A percentile compares a stretch with the other conserved stretches of the same genome.
Evolutionary conservation across 345 rosid species (phyloP).

Genomic region (Cardamine occulta): DNA sequence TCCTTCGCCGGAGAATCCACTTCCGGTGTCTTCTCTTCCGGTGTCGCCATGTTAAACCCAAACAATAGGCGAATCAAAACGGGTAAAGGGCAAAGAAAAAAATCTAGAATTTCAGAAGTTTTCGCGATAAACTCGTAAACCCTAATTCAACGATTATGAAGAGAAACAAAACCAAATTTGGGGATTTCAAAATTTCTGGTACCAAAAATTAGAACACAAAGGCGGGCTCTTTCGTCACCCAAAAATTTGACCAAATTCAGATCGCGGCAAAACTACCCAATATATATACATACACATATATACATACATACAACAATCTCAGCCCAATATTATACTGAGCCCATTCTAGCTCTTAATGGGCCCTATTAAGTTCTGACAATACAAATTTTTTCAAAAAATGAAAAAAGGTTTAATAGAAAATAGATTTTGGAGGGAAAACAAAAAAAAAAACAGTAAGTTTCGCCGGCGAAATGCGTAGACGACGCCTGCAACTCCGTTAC

Average conservation of each 20-base stretch:
- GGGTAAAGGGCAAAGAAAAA: not conserved
- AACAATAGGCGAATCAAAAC: slow-evolving; percentile 8
- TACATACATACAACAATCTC: not conserved
- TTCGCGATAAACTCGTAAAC: slow-evolving; percentile 22
- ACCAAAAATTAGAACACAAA: slow-evolving; percentile 35
- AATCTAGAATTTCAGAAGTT: slow-evolving; percentile 39
- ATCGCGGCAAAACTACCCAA: slow-evolving; percentile 42
- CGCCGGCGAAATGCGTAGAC: slow-evolving; percentile 54
- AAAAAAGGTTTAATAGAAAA: not conserved
- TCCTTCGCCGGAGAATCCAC: slow-evolving; percentile 48
- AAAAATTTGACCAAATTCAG: slow-evolving; percentile 30
- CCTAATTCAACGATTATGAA: slow-evolving; percentile 37
- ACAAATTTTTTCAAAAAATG: not conserved
- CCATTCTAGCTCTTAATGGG: not conserved
- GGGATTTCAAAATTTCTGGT: slow-evolving; percentile 32
- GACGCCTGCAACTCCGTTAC: slow-evolving; percentile 57
- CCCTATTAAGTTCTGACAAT: not conserved
- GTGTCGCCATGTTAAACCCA: slow-evolving; percentile 59
- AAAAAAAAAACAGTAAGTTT: not conserved
- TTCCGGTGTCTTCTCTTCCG: slow-evolving; percentile 59
- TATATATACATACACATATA: slow-evolving; percentile 30
- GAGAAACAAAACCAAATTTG: slow-evolving; percentile 15
- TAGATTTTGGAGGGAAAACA: slow-evolving; percentile 45
- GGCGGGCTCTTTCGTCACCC: slow-evolving; percentile 36
- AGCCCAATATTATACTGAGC: slow-evolving; percentile 17